phyloP scores from a whole-genome alignment of 2,329 filamentous ascomycete genomes.

The Zopfia rhizophila region DNA sequence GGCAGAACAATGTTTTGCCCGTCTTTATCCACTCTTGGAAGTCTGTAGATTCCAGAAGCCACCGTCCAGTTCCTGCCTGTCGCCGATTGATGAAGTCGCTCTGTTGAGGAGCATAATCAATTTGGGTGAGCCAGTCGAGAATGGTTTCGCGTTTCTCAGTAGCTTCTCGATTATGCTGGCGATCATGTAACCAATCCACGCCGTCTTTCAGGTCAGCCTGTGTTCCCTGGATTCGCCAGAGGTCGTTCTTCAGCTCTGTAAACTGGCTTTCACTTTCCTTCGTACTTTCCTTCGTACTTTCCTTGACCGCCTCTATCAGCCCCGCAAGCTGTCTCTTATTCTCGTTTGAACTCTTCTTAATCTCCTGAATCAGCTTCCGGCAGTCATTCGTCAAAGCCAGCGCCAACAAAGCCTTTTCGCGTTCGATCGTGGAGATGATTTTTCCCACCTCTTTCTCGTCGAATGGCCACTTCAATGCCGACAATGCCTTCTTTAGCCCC shows the following conservation, averaged over 20 bases:
- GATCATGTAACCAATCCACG: conserved; percentile 3
- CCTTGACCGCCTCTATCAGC: no score
- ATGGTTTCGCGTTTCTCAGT: conserved; percentile 10
- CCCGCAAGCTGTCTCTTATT: conserved; percentile 7
- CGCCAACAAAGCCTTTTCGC: conserved; percentile 12
- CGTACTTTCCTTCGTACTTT: no score
- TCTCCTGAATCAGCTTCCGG: conserved; percentile 8
- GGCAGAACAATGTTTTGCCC: conserved; percentile 32
- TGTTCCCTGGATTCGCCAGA: no score
- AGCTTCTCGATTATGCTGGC: conserved; percentile 1
- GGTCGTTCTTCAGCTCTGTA: no score
- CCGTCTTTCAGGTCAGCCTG: neutral
- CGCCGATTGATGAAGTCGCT: conserved; percentile 19
- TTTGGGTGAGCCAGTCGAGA: conserved; percentile 24
- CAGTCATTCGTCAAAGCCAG: conserved; percentile 8
- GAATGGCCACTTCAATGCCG: conserved; percentile 30
- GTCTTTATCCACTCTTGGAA: conserved; percentile 25
- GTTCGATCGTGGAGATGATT: conserved; percentile 15
- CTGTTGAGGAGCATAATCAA: conserved; percentile 26
- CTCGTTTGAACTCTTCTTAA: conserved; percentile 1
- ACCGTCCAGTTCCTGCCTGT: conserved; percentile 30
- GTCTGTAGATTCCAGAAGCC: no score
- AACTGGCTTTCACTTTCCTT: no score
- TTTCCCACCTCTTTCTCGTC: conserved; percentile 29
- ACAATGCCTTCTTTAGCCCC: conserved; percentile 12